Conservation (phyloP, 441 rosid species). For the Erodium texanum region DNA sequence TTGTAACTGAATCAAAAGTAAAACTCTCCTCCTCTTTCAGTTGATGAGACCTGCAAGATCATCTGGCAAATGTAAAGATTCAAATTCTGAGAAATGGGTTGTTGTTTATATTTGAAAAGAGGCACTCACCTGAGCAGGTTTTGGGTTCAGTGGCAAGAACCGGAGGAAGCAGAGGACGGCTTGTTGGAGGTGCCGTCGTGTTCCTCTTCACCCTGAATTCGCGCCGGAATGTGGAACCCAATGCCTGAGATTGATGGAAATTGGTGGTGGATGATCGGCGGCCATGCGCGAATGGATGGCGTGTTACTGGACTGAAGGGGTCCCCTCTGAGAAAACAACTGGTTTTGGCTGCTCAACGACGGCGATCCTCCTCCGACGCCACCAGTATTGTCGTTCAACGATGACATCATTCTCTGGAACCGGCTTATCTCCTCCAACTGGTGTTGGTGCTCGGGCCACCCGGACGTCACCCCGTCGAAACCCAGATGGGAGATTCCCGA, state of each 20-base stretch:
- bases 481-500: slow-evolving; percentile 48
- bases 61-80: too few relatives aligned
- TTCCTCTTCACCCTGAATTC: slow-evolving; percentile 81
- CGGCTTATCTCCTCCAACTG: slow-evolving; percentile 47
- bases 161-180: slow-evolving; percentile 83
- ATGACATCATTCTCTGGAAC: slow-evolving; percentile 50
- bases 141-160: slow-evolving; percentile 67
- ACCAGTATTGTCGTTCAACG: slow-evolving; percentile 18
- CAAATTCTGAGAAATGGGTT: too few relatives aligned
- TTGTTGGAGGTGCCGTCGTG: slow-evolving; percentile 59
- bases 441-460: slow-evolving; percentile 60
- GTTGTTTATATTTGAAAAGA: too few relatives aligned
- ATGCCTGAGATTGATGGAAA: slow-evolving; percentile 40
- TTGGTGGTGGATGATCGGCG: slow-evolving; percentile 35
- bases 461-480: slow-evolving; percentile 44
- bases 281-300: slow-evolving; percentile 86
- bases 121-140: too few relatives aligned
- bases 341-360: slow-evolving; percentile 50
- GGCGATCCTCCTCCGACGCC: too few relatives aligned
- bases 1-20: too few relatives aligned
- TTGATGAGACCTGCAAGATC: too few relatives aligned
- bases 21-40: too few relatives aligned
- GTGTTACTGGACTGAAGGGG: slow-evolving; percentile 99
- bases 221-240: slow-evolving; percentile 78
- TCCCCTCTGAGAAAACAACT: slow-evolving; percentile 83